These are phyloP conservation scores for Penicillium hordei DNA, from an alignment of 2,329 filamentous ascomycete species.

Conservation along the genomic window DNA sequence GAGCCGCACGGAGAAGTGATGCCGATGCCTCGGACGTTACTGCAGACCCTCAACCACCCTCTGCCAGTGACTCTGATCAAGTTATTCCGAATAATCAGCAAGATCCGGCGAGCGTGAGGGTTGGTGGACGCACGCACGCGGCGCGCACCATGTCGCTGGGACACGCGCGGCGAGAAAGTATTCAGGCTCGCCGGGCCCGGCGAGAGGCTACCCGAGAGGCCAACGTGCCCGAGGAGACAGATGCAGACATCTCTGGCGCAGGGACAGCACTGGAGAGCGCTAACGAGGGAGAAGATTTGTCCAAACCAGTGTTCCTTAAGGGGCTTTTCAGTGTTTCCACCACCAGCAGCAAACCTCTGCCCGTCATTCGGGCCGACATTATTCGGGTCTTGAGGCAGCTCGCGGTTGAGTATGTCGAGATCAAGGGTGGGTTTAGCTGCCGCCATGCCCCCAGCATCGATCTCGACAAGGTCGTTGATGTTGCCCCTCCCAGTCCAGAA, in stretches of 20 bases:
- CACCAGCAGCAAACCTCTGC: constrained; percentile 85
- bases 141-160: constrained; percentile 82
- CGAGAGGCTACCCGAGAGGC: constrained; percentile 71
- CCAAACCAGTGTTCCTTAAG: constrained; percentile 91
- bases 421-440: constrained; percentile 90
- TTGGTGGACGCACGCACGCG: constrained; percentile 60
- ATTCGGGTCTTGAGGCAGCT: constrained; percentile 85
- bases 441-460: constrained; percentile 87
- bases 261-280: constrained; percentile 52
- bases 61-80: constrained; percentile 77
- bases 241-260: constrained; percentile 68
- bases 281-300: constrained; percentile 67
- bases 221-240: constrained; percentile 88
- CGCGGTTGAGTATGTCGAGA: constrained; percentile 87
- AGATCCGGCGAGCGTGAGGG: constrained; percentile 46
- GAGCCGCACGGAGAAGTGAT: constrained; percentile 56
- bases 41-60: constrained; percentile 64
- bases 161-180: constrained; percentile 85
- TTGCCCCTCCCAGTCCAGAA: constrained; percentile 58
- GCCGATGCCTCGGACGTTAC: constrained; percentile 54
- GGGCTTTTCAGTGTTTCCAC: constrained; percentile 96
- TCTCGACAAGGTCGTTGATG: constrained; percentile 68
- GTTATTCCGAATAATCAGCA: constrained; percentile 55
- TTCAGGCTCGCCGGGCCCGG: constrained; percentile 76
- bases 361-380: constrained; percentile 83